Evolutionary conservation across 106 monocot species (phyloP), one percentile per base, ranked within the genome.

Genomic region (Platanthera zijinensis): DNA sequence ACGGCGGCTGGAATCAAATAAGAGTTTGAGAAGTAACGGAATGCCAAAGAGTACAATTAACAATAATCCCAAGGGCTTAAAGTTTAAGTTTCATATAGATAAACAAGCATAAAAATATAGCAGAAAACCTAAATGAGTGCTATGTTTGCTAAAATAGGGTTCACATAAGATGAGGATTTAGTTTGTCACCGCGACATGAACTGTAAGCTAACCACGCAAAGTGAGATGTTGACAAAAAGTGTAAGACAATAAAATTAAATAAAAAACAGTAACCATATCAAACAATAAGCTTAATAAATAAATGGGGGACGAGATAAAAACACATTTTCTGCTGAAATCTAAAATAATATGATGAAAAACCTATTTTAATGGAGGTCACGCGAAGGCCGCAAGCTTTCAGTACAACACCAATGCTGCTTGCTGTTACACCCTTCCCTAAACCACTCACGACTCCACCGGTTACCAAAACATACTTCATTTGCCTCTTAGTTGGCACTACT

Each of bases 401-500:
- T 11, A 95, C 87, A 72, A 95, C 89, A 61, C 95, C 95, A 76
- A 95, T 78, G 89, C 89, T 89, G 81, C 95, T 95, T 12, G 95
- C 95, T 8, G 95, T 95, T 66, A 92, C 95, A 52, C 95, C 95
- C 80, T 95, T 95, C 68, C 95, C 95, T 7, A 95, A 89, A 57
- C 95, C 95, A 52, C 95, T 91, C 14, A 95, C 95, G 10, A 95
- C 95, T 39, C 95, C 95, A 14, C 91, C 95, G 11, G 95, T 95
- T 49, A 95, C 87, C 80, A 95, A 66, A 66, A 95, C 92, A 82
- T 95, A 91, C 91, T 95, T 95, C 91, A 92, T 92, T 82, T 57
- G 51, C 72, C 57, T 74, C 53, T 50, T 59, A 54, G 25, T 64
- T 73, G n/a, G 51, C 57, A 15, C 49, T 28, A 12, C 54, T 51